Conservation (phyloP, 192 early-diverging fungal species). For the Allomyces javanicus region DNA sequence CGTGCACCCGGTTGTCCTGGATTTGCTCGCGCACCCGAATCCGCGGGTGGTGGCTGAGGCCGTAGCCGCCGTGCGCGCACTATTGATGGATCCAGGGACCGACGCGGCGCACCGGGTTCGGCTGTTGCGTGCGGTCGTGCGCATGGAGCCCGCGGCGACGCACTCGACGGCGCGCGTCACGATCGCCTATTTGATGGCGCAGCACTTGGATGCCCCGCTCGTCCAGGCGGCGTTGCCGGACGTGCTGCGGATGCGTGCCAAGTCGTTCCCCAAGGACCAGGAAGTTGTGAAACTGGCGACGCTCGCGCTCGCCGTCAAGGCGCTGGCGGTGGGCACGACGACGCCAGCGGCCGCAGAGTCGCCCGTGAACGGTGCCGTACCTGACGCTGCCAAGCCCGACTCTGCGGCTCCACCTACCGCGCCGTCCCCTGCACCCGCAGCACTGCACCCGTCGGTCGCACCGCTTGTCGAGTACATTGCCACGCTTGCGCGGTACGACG, state of each 20-base stretch:
- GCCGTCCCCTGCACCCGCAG: too few species aligned
- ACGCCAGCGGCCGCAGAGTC: too few species aligned
- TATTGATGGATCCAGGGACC: background rate
- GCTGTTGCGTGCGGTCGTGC: background rate
- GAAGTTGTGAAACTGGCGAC: background rate
- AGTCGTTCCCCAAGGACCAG: background rate
- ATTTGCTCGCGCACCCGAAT: background rate
- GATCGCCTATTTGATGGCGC: background rate
- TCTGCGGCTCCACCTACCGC: background rate
- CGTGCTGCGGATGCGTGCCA: background rate
- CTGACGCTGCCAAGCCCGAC: background rate
- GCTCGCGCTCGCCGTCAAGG: background rate
- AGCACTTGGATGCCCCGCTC: background rate
- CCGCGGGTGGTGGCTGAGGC: background rate
- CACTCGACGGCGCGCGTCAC: background rate
- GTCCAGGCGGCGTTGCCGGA: background rate
- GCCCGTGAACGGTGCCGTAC: background rate
- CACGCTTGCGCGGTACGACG: background rate
- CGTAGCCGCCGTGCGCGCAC: background rate
- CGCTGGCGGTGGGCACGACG: background rate
- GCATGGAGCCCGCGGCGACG: background rate
- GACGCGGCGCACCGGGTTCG: background rate
- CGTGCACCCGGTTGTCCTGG: background rate
- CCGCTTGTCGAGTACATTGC: background rate
- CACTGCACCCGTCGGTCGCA: background rate